Evolutionary conservation across 371 early-diverging fungal genomes (phyloP).

Genomic region (Rhizopus microsporus): DNA sequence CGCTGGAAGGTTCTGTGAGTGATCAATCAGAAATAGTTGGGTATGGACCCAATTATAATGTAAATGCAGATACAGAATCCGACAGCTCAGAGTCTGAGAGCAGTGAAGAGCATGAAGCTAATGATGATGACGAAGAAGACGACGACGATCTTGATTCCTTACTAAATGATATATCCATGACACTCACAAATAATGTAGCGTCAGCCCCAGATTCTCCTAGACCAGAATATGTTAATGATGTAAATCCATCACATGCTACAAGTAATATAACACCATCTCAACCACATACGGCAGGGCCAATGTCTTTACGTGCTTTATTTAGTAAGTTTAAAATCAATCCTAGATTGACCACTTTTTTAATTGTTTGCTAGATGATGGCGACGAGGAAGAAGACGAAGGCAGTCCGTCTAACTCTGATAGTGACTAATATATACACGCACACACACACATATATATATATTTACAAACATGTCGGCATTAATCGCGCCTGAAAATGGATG

Average conservation of each 20-base stretch:
- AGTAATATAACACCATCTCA: not conserved
- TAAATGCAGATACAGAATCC: not conserved
- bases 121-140: not conserved
- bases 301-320: constrained; percentile 13
- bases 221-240: not conserved
- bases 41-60: not conserved
- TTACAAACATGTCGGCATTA: not conserved
- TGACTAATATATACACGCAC: not conserved
- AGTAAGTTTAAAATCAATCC: not conserved
- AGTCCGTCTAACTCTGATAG: constrained; percentile 6
- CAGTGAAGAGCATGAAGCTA: not conserved
- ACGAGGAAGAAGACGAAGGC: constrained; percentile 9
- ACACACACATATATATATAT: not conserved
- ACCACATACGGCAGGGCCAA: constrained; percentile 8
- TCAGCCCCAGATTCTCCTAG: constrained; percentile 1
- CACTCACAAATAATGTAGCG: not conserved
- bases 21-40: constrained; percentile 1
- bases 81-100: not conserved
- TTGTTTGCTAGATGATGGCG: not conserved
- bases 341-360: not conserved
- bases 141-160: constrained; percentile 2
- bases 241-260: no score
- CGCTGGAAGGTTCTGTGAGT: not conserved
- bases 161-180: not conserved
- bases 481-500: not conserved